Evolutionary conservation across 1,284 basidiomycete genomes (phyloP), one percentile per base, ranked within the genome.

Genomic region (Cystobasidiaceae sp.): DNA sequence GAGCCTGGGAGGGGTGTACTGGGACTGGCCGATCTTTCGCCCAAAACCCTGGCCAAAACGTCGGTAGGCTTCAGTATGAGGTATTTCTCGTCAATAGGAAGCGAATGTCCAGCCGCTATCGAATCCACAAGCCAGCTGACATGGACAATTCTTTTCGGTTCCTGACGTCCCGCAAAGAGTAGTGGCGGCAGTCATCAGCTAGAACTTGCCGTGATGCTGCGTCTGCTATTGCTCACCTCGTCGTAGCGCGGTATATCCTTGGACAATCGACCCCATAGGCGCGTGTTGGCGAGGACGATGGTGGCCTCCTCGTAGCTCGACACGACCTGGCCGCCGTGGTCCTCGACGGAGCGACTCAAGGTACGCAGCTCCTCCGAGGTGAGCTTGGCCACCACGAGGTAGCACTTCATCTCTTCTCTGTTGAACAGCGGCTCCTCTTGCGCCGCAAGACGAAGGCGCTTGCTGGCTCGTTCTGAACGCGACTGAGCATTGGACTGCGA

Each of bases 41-140:
- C 32, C 13, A 19, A n/a, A 8, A 17, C 25, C 39, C n/a, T 33
- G 27, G 37, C 37, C 27, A 52, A 37, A 5, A 52, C 33, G 33
- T 52, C 39, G 15, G 27, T 17, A 21, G 60, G 52, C 23, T n/a
- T 30, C 11, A 32, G 54, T 15, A 57, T 44, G 17, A 64, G 32
- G 23, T 56, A 49, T 19, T 67, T 64, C n/a, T 49, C 54, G 37
- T 63, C 54, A 34, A 67, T 25, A 5, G 59, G 54, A 27, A 57
- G 30, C 27, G 49, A 41, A 37, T 28, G 39, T 19, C 55, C 61
- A 25, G 60, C 52, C 21, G 60, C 51, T 25, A 67, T 30, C n/a
- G 50, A 48, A 30, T 67, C 66, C n/a, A 58, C 34, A 4, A 64
- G 15, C 66, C 66, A 67, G 45, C 49, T 48, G 17, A 51, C 11